A percentile compares a stretch with the other conserved stretches of the same genome.
These are phyloP conservation scores for Dothiorella sarmentorum DNA, from an alignment of 2,329 filamentous ascomycete species.

Conservation along the genomic window DNA sequence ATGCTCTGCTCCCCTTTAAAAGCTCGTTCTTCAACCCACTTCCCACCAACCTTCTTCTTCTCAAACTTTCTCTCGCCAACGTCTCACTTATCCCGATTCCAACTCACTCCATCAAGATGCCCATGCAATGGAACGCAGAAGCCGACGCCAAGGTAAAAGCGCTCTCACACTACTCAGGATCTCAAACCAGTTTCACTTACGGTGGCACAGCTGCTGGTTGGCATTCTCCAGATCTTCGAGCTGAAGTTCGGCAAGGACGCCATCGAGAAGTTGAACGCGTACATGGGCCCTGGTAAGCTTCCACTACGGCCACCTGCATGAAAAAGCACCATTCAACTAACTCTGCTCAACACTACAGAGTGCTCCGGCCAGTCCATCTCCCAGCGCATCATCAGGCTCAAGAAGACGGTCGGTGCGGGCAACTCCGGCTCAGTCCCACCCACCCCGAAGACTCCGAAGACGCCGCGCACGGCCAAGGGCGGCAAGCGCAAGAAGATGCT, in stretches of 20 bases:
- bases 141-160: not conserved
- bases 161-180: not conserved
- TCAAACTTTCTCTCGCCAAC: not conserved
- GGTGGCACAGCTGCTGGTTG: not conserved
- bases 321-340: not conserved
- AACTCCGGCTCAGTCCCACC: not conserved
- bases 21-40: not conserved
- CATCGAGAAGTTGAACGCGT: not conserved
- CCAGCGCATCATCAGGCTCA: not conserved
- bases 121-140: not conserved
- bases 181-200: not conserved
- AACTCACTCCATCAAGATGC: not conserved
- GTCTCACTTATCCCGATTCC: not conserved
- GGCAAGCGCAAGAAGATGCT: not conserved
- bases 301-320: not conserved
- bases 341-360: not conserved
- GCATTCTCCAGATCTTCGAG: not conserved
- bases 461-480: not conserved
- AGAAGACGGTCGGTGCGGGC: not conserved
- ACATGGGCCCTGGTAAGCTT: not conserved
- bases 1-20: not conserved
- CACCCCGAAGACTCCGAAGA: not conserved
- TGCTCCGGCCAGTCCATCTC: not conserved
- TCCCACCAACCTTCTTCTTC: not conserved
- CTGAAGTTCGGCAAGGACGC: not conserved